Conservation (phyloP, 495 filamentous ascomycete species). For the Echria macrotheca region DNA sequence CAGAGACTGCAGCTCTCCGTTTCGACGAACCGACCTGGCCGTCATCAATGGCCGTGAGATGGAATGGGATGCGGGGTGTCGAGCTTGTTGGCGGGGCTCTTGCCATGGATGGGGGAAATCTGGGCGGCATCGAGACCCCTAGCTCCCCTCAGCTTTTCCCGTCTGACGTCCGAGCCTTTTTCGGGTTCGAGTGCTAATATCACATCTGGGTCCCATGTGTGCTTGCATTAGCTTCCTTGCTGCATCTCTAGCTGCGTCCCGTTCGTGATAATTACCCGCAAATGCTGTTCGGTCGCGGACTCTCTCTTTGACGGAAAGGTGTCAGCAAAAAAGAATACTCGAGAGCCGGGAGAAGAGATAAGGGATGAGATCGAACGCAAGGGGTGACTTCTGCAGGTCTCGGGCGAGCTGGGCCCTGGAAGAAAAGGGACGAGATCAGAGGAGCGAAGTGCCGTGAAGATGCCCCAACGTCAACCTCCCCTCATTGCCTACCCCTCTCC, state of each 20-base stretch:
- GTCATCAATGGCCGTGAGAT: not conserved
- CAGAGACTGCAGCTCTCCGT: too few species aligned
- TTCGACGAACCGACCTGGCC: too few species aligned
- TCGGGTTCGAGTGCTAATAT: conserved; percentile 6
- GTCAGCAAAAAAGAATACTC: too few species aligned
- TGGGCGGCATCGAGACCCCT: not conserved
- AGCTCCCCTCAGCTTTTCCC: not conserved
- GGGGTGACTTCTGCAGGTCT: too few species aligned
- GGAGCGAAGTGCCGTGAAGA: too few species aligned
- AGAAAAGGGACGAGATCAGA: too few species aligned
- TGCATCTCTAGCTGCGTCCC: conserved; percentile 16
- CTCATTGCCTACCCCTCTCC: too few species aligned
- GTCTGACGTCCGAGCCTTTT: not conserved
- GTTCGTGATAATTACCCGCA: conserved; percentile 9
- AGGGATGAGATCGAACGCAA: too few species aligned
- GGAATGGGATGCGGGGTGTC: not conserved
- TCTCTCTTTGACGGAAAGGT: too few species aligned
- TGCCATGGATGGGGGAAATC: not conserved
- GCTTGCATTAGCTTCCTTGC: conserved; percentile 26
- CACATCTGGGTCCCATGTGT: conserved; percentile 10
- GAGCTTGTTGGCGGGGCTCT: not conserved
- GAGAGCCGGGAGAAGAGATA: too few species aligned
- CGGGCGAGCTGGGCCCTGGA: too few species aligned
- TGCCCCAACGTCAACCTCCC: too few species aligned
- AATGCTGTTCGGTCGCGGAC: not conserved